Percentiles rank a stretch among this genome's conserved stretches.
phyloP scores from a whole-genome alignment of 1,284 basidiomycete genomes.

The Omphalotus olearius region DNA sequence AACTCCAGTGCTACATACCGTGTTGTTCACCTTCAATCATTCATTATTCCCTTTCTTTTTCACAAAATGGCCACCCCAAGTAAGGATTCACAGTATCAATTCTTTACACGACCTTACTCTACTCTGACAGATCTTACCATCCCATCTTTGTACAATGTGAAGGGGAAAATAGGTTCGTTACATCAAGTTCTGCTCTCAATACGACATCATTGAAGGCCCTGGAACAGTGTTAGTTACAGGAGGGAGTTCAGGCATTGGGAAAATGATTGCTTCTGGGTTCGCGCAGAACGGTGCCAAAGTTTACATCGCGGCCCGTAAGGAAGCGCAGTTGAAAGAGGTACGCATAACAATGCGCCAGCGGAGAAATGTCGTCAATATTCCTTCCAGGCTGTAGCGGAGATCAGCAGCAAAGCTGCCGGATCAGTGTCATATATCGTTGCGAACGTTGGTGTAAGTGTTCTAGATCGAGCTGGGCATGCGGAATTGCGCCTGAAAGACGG shows the following conservation, averaged over 20 bases:
- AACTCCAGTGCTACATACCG: no score
- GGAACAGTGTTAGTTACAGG: constrained; percentile 72
- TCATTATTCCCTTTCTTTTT: background rate
- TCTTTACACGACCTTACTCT: background rate
- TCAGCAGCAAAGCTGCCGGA: constrained; percentile 52
- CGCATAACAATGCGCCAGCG: constrained; percentile 14
- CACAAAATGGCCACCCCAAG: background rate
- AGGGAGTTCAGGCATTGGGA: constrained; percentile 75
- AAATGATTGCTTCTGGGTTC: constrained; percentile 78
- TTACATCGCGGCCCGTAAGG: constrained; percentile 84
- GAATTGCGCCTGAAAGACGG: background rate
- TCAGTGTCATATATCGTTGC: constrained; percentile 70
- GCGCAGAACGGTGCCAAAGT: constrained; percentile 81
- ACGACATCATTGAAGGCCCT: constrained; percentile 1
- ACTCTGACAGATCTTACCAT: constrained; percentile 47
- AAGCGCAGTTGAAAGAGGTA: constrained; percentile 72
- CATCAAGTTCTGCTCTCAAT: background rate
- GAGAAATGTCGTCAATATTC: constrained; percentile 2
- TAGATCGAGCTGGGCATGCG: background rate
- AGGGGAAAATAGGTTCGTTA: constrained; percentile 66
- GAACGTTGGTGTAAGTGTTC: constrained; percentile 52
- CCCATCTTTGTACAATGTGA: constrained; percentile 65
- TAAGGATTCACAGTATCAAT: background rate
- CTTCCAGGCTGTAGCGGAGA: constrained; percentile 49
- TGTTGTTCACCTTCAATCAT: no score